Conservation (phyloP, 805 yeast species). For the Nakazawaea ishiwadae region DNA sequence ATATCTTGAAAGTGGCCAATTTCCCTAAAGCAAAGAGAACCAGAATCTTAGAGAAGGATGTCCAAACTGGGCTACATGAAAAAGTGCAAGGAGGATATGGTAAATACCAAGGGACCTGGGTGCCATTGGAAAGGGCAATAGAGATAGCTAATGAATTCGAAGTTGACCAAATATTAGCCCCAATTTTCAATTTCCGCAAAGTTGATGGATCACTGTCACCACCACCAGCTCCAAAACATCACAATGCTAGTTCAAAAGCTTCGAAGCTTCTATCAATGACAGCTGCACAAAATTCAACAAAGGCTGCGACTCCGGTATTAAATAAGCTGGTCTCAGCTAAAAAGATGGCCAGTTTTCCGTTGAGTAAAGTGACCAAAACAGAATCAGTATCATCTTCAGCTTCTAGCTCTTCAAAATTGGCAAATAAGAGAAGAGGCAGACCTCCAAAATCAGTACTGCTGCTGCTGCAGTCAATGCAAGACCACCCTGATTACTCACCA, state of each 20-base stretch:
- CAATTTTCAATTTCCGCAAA: conserved; percentile 59
- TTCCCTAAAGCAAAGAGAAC: conserved; percentile 95
- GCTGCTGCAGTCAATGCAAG: conserved; percentile 9
- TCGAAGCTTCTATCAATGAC: conserved; percentile 23
- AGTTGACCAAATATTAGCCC: conserved; percentile 56
- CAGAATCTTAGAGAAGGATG: conserved; percentile 89
- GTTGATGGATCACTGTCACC: conserved; percentile 47
- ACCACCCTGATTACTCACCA: conserved; percentile 6
- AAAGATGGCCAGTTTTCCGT: conserved; percentile 11
- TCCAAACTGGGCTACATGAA: conserved; percentile 83
- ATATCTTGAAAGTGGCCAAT: conserved; percentile 86
- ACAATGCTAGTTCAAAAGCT: conserved; percentile 51
- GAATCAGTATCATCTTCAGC: conserved; percentile 3
- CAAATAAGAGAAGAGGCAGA: conserved; percentile 28
- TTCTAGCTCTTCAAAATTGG: conserved; percentile 1
- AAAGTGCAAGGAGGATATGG: conserved; percentile 98
- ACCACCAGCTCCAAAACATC: conserved; percentile 62
- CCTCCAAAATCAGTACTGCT: conserved; percentile 20
- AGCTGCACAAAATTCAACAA: conserved; percentile 8
- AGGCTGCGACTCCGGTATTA: conserved; percentile 16
- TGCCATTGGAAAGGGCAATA: conserved; percentile 73
- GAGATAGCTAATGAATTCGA: conserved; percentile 62
- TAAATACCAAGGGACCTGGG: conserved; percentile 96
- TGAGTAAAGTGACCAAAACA: conserved; percentile 2
- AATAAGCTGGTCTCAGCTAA: conserved; percentile 8